A percentile compares a stretch with the other conserved stretches of the same genome.
phyloP scores from a whole-genome alignment of 1,284 basidiomycete species.

The Ceratobasidium sp. region DNA sequence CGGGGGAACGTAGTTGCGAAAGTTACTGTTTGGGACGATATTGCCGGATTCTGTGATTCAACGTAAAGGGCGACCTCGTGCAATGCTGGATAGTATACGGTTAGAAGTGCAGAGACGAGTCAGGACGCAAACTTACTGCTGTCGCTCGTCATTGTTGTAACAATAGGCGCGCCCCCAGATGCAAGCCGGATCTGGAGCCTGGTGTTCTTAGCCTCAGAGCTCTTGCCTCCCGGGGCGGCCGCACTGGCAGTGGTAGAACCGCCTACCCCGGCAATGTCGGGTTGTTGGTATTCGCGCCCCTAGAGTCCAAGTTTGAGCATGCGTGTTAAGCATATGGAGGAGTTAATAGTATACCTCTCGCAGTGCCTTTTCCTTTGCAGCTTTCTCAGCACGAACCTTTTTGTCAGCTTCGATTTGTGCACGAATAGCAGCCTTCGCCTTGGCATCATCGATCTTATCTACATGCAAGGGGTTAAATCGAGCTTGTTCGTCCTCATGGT shows the following conservation, averaged over 20 bases:
- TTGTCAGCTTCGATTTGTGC: constrained; percentile 96
- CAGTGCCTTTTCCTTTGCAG: constrained; percentile 87
- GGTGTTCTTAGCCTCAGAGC: constrained; percentile 83
- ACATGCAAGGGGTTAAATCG: constrained; percentile 39
- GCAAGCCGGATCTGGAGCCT: constrained; percentile 83
- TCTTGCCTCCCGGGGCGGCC: constrained; percentile 61
- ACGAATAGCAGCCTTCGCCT: constrained; percentile 84
- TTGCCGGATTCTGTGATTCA: constrained; percentile 73
- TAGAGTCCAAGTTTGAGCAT: constrained; percentile 55
- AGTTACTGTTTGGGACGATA: constrained; percentile 78
- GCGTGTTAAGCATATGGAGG: constrained; percentile 47
- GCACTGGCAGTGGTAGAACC: constrained; percentile 55
- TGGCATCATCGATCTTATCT: constrained; percentile 89
- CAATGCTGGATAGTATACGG: constrained; percentile 63
- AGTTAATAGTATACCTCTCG: constrained; percentile 70
- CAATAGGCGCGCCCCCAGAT: constrained; percentile 80
- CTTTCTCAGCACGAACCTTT: constrained; percentile 84
- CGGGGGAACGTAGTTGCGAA: constrained; percentile 86
- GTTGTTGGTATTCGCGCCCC: constrained; percentile 49
- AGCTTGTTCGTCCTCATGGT: background rate
- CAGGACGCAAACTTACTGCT: constrained; percentile 65
- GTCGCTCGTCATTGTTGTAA: constrained; percentile 82
- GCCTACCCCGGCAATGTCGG: constrained; percentile 55
- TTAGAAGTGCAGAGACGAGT: background rate
- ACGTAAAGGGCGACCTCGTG: constrained; percentile 87